A percentile compares a stretch with the other conserved stretches of the same genome.
phyloP scores from a whole-genome alignment of 176 grass and related monocot species.

The Areca catechu region DNA sequence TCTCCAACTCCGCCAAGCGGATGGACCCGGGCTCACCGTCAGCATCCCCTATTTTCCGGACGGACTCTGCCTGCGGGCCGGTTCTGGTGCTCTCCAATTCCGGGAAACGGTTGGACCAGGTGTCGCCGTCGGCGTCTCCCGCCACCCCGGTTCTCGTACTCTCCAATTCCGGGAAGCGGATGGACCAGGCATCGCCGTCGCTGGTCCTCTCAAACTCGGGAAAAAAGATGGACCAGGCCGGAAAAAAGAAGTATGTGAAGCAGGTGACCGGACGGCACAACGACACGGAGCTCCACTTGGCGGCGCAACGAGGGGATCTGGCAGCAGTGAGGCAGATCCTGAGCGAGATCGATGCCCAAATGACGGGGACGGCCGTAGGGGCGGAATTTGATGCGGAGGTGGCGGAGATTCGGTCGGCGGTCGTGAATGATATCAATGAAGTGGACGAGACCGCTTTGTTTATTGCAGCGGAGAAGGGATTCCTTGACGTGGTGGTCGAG shows the following conservation, averaged over 20 bases:
- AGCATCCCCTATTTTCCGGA: background rate
- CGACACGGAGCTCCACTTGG: constrained; percentile 8
- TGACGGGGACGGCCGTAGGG: constrained; percentile 6
- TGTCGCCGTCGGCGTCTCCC: constrained; percentile 15
- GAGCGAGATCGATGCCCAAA: constrained; percentile 9
- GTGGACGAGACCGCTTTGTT: constrained; percentile 5
- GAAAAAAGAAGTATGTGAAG: constrained; percentile 96
- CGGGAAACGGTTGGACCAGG: constrained; percentile 1
- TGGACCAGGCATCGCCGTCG: background rate
- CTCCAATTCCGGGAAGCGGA: constrained; percentile 6
- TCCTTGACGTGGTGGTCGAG: constrained; percentile 15
- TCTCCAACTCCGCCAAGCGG: constrained; percentile 14
- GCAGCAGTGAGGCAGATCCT: background rate
- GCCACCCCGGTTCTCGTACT: constrained; percentile 20
- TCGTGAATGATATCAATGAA: constrained; percentile 10
- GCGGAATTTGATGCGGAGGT: constrained; percentile 7
- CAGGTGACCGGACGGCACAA: constrained; percentile 53
- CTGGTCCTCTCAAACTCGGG: constrained; percentile 78
- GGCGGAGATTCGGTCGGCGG: constrained; percentile 8
- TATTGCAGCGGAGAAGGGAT: constrained; percentile 2
- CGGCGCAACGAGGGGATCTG: background rate
- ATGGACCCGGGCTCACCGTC: constrained; percentile 30
- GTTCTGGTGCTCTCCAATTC: constrained; percentile 19
- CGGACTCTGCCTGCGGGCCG: background rate
- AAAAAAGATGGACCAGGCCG: constrained; percentile 74